Base-by-base conservation (phyloP, 2,329 filamentous ascomycete genomes). In the Botrytis fabae region DNA sequence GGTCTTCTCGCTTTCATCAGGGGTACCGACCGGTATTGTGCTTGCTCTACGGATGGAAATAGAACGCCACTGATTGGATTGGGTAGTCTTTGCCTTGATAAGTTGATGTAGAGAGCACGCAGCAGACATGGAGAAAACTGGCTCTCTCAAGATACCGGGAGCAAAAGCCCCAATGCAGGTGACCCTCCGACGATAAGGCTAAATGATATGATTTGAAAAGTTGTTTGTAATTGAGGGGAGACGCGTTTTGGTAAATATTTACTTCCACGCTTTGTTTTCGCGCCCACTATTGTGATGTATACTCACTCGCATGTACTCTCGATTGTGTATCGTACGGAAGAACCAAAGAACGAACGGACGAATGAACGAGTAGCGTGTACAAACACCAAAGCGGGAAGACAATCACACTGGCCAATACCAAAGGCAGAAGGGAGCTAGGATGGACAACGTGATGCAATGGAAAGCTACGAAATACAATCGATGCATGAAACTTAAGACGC, bases 181-280 rank as follows among this genome's bases (percentile, higher is more conserved):
- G 46, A 57, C n/a, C 28, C n/a, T 32, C 35, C 28, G 40, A 14
- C 35, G 66, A 60, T 32, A 40, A 54, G 38, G 38, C 38, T 51
- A 40, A n/a, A 57, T 48, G 42, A 46, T 32, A 57, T 48, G 42
- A 46, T 32, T 9, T 48, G 46, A 35, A 48, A 54, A 20, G 25
- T 48, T 40, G 25, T 35, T 68, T n/a, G 28, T 38, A 57, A 57
- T 48, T n/a, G 60, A 63, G 25, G 42, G 69, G 38, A 71, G 69
- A 71, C 69, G 69, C 60, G 69, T 64, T 71, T 54, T 63, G 69
- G 69, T 71, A 65, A 71, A 71, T 71, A 65, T 71, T 71, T 65
- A 71, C 69, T 71, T 71, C 57, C 59, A 38, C 42, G 38, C 44
- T 35, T 42, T 57, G 51, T 57, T 64, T 65, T 71, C 69, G 46